These are phyloP conservation scores for Ottelia alismoides DNA, from an alignment of 106 monocot genomes.

Conservation along the genomic window DNA sequence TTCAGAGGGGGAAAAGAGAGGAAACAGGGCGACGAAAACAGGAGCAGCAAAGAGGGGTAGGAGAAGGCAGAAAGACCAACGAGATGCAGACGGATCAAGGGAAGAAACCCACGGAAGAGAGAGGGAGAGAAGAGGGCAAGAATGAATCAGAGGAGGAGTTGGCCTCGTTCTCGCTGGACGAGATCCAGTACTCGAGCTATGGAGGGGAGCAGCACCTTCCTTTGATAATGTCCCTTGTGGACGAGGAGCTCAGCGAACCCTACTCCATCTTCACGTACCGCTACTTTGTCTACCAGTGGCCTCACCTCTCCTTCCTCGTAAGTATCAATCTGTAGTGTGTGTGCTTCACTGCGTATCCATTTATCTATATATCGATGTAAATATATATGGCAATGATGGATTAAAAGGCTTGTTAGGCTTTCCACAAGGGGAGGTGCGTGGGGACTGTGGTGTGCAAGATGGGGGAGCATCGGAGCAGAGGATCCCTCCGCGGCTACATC, in stretches of 20 bases:
- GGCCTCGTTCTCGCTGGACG: conserved; percentile 18
- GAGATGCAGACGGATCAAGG: too few relatives aligned
- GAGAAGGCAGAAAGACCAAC: too few relatives aligned
- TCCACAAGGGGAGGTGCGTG: conserved; percentile 80
- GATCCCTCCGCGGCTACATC: conserved; percentile 77
- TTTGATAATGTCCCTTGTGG: conserved; percentile 80
- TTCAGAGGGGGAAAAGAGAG: too few relatives aligned
- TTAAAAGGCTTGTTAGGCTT: conserved; percentile 65
- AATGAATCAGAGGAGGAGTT: conserved; percentile 10
- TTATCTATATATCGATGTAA: not conserved
- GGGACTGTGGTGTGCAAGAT: conserved; percentile 99
- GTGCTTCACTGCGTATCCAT: not conserved
- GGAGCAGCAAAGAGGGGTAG: too few relatives aligned
- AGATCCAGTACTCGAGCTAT: conserved; percentile 87
- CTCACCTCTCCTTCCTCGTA: conserved; percentile 89
- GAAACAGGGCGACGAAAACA: too few relatives aligned
- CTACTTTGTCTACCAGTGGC: conserved; percentile 99
- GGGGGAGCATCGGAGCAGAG: conserved; percentile 79
- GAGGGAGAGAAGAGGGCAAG: too few relatives aligned
- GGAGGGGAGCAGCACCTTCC: conserved; percentile 98
- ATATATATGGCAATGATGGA: too few relatives aligned
- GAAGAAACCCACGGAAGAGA: too few relatives aligned
- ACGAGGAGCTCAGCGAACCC: conserved; percentile 97
- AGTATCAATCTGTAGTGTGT: not conserved
- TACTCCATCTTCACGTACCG: conserved; percentile 99